Evolutionary conservation across 1,139 yeast species (phyloP).

Genomic region (Blastobotrys arbuscula): DNA sequence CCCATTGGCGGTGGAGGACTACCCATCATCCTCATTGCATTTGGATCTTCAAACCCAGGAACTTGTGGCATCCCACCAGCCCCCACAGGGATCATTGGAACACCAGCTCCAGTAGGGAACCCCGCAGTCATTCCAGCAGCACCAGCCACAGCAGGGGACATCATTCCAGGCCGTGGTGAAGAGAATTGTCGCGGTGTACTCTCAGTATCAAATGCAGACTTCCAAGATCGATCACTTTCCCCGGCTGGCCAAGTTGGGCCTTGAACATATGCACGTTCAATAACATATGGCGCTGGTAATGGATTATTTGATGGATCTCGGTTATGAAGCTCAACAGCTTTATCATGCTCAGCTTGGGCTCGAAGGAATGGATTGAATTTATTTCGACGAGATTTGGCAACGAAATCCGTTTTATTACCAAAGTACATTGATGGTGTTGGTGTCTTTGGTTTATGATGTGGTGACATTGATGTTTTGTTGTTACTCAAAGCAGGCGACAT

Average conservation of each 20-base stretch:
- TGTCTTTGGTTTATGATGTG: slow-evolving; percentile 5
- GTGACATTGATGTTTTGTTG: neutral
- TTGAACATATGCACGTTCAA: slow-evolving; percentile 64
- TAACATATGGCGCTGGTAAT: slow-evolving; percentile 31
- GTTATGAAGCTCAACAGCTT: slow-evolving; percentile 11
- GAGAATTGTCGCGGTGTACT: slow-evolving; percentile 13
- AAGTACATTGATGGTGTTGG: slow-evolving; percentile 32
- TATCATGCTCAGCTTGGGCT: slow-evolving; percentile 34
- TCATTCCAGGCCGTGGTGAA: slow-evolving; percentile 16
- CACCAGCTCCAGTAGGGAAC: slow-evolving; percentile 20
- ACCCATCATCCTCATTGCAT: slow-evolving; percentile 23
- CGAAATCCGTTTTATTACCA: slow-evolving; percentile 46
- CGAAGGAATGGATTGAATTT: slow-evolving; percentile 56
- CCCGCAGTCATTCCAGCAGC: slow-evolving; percentile 9
- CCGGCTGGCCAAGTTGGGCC: slow-evolving; percentile 69
- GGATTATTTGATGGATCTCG: slow-evolving; percentile 26
- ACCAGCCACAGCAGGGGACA: slow-evolving; percentile 15
- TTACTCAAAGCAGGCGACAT: neutral
- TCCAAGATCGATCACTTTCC: slow-evolving; percentile 24
- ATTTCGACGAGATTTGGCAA: slow-evolving; percentile 37
- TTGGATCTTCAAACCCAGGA: slow-evolving; percentile 25
- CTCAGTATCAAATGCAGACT: slow-evolving; percentile 11
- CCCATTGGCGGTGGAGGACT: slow-evolving; percentile 24
- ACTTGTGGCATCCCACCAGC: slow-evolving; percentile 22
- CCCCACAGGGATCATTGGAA: slow-evolving; percentile 12